Conservation (phyloP, 2,329 filamentous ascomycete genomes). For the Helminthosporium solani region DNA sequence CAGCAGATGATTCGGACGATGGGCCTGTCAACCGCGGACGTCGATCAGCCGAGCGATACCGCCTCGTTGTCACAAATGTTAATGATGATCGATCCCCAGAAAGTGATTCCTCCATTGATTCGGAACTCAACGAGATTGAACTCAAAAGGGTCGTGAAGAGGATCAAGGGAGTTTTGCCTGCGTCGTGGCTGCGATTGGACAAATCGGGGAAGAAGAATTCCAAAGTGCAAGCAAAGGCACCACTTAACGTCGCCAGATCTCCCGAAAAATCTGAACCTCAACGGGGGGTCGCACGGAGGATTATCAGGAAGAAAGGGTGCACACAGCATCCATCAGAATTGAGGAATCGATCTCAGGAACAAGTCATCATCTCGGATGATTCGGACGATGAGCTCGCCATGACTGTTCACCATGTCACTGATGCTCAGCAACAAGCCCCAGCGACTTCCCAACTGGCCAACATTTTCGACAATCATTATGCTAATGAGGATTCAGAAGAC, state of each 20-base stretch:
- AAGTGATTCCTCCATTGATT: constrained; percentile 23
- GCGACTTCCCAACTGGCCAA: constrained; percentile 24
- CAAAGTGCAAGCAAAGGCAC: constrained; percentile 16
- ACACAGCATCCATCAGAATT: not conserved
- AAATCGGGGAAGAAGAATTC: constrained; percentile 36
- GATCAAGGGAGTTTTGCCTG: constrained; percentile 52
- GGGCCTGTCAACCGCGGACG: constrained; percentile 20
- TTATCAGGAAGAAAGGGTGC: constrained; percentile 17
- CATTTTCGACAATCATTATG: constrained; percentile 27
- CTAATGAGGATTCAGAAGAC: constrained; percentile 32
- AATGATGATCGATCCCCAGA: constrained; percentile 23
- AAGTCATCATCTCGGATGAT: constrained; percentile 40
- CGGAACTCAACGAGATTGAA: constrained; percentile 33
- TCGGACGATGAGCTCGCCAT: constrained; percentile 25
- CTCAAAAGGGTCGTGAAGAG: constrained; percentile 41
- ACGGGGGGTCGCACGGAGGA: constrained; percentile 35
- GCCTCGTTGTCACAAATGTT: constrained; percentile 17
- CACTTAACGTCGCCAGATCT: constrained; percentile 12
- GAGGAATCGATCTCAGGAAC: constrained; percentile 15
- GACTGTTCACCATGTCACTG: constrained; percentile 2
- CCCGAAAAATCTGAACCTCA: constrained; percentile 29
- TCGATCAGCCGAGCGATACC: constrained; percentile 13
- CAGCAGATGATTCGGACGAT: constrained; percentile 20
- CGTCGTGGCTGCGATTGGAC: constrained; percentile 53
- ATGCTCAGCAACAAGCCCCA: constrained; percentile 21